These are phyloP conservation scores for Teratosphaeria nubilosa DNA, from an alignment of 2,329 filamentous ascomycete species.

Conservation along the genomic window DNA sequence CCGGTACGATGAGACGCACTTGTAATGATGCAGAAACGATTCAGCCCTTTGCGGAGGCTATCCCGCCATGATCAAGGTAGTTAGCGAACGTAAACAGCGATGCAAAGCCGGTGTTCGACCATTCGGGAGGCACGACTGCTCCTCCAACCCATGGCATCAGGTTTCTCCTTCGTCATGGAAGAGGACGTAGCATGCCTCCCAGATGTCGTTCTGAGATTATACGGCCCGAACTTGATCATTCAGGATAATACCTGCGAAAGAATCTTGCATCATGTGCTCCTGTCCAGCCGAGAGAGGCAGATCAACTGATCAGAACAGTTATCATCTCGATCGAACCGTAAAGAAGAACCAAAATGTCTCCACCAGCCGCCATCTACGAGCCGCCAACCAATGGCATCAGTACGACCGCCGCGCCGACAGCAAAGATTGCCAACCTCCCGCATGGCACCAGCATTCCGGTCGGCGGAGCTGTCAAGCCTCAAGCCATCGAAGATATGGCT, in stretches of 20 bases:
- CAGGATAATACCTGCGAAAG: conserved; percentile 99
- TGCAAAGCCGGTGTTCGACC: conserved; percentile 20
- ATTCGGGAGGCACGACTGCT: conserved; percentile 1
- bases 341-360: conserved; percentile 57
- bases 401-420: conserved; percentile 37
- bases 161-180: not conserved
- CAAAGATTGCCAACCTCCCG: conserved; percentile 36
- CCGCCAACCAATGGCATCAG: conserved; percentile 27
- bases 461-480: conserved; percentile 35
- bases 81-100: conserved; percentile 9
- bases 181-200: conserved; percentile 10
- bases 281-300: conserved; percentile 25
- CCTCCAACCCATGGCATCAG: conserved; percentile 5
- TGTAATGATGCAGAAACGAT: conserved; percentile 10
- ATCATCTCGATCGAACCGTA: conserved; percentile 23
- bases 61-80: conserved; percentile 17
- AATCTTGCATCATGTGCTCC: conserved; percentile 55
- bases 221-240: conserved; percentile 90
- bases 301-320: conserved; percentile 12
- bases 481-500: conserved; percentile 55
- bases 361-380: conserved; percentile 55
- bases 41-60: conserved; percentile 6
- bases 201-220: conserved; percentile 64
- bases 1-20: conserved; percentile 3
- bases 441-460: conserved; percentile 25